phyloP scores from a whole-genome alignment of 2,329 filamentous ascomycete species.

The Fusarium austroafricanum region DNA sequence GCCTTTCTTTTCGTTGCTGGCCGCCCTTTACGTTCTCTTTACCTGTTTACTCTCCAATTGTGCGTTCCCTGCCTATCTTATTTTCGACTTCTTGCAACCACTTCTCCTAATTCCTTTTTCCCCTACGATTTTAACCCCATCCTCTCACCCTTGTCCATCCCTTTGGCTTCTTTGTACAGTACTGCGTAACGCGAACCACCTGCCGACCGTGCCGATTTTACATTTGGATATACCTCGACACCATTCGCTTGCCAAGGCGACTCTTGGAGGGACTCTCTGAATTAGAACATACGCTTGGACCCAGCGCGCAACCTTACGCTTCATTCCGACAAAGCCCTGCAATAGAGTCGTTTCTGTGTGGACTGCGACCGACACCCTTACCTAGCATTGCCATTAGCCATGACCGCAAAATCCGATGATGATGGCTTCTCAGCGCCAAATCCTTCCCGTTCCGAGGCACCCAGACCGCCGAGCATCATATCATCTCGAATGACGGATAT shows the following conservation, averaged over 20 bases:
- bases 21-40: conserved; percentile 35
- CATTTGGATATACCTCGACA: conserved; percentile 31
- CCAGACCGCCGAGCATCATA: conserved; percentile 72
- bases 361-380: conserved; percentile 34
- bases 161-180: conserved; percentile 41
- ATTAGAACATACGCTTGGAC: conserved; percentile 13
- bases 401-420: conserved; percentile 55
- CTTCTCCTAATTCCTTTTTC: conserved; percentile 24
- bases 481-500: conserved; percentile 79
- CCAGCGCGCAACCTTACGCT: conserved; percentile 20
- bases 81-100: conserved; percentile 21
- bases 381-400: conserved; percentile 26
- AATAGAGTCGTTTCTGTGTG: conserved; percentile 26
- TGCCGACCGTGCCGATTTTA: conserved; percentile 43
- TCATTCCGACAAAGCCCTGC: conserved; percentile 8
- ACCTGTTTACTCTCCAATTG: conserved; percentile 17
- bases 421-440: conserved; percentile 55
- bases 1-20: conserved; percentile 39
- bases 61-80: conserved; percentile 27
- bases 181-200: conserved; percentile 43
- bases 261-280: conserved; percentile 5
- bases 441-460: conserved; percentile 55
- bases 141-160: conserved; percentile 29
- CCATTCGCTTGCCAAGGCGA: conserved; percentile 12
- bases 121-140: conserved; percentile 22